Evolutionary conservation across 371 early-diverging fungal species (phyloP).

Genomic region (Actinomortierella wolfii): DNA sequence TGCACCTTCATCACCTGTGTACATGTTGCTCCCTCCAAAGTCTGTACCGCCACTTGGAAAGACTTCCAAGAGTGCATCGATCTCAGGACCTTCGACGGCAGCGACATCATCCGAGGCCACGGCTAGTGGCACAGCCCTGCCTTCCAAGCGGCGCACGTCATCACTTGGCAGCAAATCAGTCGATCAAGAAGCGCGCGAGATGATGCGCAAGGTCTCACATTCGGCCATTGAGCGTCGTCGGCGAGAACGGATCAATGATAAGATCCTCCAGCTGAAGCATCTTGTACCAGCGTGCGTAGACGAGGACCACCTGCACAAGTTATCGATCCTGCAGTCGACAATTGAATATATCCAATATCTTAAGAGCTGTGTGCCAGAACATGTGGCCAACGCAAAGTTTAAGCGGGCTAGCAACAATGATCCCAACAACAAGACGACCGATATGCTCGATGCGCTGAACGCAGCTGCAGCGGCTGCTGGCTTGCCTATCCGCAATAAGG

Average conservation of each 20-base stretch:
- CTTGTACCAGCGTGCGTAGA: constrained; percentile 61
- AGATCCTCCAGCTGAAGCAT: constrained; percentile 54
- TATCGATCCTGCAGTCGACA: constrained; percentile 72
- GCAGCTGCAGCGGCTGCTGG: constrained; percentile 6
- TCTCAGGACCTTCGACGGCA: constrained; percentile 1
- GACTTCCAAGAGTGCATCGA: constrained; percentile 6
- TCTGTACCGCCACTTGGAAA: constrained; percentile 10
- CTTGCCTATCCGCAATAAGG: constrained; percentile 5
- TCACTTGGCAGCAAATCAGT: constrained; percentile 13
- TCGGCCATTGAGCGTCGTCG: constrained; percentile 79
- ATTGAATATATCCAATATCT: constrained; percentile 75
- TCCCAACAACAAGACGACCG: constrained; percentile 46
- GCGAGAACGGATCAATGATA: constrained; percentile 78
- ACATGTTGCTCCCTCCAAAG: constrained; percentile 36
- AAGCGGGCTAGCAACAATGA: constrained; percentile 37
- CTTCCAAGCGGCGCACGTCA: constrained; percentile 17
- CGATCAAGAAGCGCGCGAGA: constrained; percentile 49
- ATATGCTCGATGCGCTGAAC: constrained; percentile 37
- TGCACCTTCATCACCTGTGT: constrained; percentile 7
- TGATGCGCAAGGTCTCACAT: constrained; percentile 71
- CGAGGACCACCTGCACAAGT: constrained; percentile 74
- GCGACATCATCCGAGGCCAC: constrained; percentile 1
- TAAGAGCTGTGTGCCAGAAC: constrained; percentile 50
- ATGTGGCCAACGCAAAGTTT: constrained; percentile 46
- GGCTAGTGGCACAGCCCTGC: background rate